Percentiles rank a stretch among this genome's conserved stretches.
Conservation (phyloP, 345 rosid species). For the Pistacia atlantica region DNA sequence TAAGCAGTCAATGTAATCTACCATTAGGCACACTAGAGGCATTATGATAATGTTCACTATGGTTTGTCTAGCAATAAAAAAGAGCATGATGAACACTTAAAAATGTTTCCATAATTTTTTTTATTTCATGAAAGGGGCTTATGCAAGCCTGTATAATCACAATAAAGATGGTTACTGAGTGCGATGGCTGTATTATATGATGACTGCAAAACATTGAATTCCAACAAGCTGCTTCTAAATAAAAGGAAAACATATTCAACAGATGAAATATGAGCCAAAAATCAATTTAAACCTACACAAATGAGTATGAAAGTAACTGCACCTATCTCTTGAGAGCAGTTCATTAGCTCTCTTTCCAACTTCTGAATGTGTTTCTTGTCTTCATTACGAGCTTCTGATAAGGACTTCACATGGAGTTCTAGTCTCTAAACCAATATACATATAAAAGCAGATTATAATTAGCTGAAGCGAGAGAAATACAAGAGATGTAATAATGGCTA, state of each 20-base stretch:
- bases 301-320: constrained; percentile 12
- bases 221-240: neutral
- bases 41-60: neutral
- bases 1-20: neutral
- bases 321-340: constrained; percentile 91
- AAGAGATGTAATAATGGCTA: neutral
- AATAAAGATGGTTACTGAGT: too few relatives aligned
- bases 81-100: neutral
- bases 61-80: neutral
- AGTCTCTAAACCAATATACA: constrained; percentile 48
- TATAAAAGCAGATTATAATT: constrained; percentile 10
- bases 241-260: neutral
- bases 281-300: constrained; percentile 6
- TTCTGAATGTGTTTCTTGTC: constrained; percentile 54
- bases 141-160: too few relatives aligned
- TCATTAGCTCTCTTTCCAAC: constrained; percentile 73
- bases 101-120: neutral
- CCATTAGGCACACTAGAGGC: neutral
- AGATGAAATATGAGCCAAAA: neutral
- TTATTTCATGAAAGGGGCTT: neutral
- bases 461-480: too few relatives aligned
- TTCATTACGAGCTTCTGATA: constrained; percentile 58
- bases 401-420: constrained; percentile 57
- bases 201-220: neutral
- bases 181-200: too few relatives aligned